phyloP scores from a whole-genome alignment of 805 yeast species.

The Deakozyma indianensis region DNA sequence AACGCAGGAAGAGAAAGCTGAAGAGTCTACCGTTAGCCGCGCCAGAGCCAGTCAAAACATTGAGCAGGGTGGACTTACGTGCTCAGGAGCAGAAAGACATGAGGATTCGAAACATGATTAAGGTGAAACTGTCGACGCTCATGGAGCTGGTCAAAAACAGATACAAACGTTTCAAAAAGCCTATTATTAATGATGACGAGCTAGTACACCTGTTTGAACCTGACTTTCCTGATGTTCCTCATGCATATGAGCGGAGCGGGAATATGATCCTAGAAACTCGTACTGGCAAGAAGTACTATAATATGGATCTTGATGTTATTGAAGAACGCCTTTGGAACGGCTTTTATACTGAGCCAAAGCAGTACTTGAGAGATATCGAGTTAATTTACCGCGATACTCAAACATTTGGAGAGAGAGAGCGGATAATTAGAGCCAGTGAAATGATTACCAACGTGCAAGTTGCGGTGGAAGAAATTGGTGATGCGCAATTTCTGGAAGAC shows the following conservation, averaged over 20 bases:
- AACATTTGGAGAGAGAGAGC: slow-evolving; percentile 67
- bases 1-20: slow-evolving; percentile 25
- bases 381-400: slow-evolving; percentile 70
- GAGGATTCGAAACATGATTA: slow-evolving; percentile 69
- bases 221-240: slow-evolving; percentile 19
- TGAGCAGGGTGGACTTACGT: slow-evolving; percentile 7
- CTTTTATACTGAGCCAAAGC: slow-evolving; percentile 81
- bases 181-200: slow-evolving; percentile 65
- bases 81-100: slow-evolving; percentile 50
- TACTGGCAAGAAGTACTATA: slow-evolving; percentile 59
- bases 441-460: slow-evolving; percentile 95
- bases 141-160: slow-evolving; percentile 83
- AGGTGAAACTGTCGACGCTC: slow-evolving; percentile 70
- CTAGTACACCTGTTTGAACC: slow-evolving; percentile 64
- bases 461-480: slow-evolving; percentile 73
- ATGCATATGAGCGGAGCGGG: slow-evolving; percentile 7
- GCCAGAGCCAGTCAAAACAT: slow-evolving; percentile 20
- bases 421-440: slow-evolving; percentile 70
- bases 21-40: slow-evolving; percentile 27
- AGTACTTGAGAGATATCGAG: slow-evolving; percentile 72
- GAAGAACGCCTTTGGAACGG: slow-evolving; percentile 98
- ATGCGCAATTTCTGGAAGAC: slow-evolving; percentile 55
- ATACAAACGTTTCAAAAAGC: slow-evolving; percentile 82
- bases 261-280: slow-evolving; percentile 67
- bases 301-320: slow-evolving; percentile 86